Percentiles rank a stretch among this genome's conserved stretches.
Evolutionary conservation across 768 basidiomycete genomes (phyloP).

Genomic region (Nidularia sp.): DNA sequence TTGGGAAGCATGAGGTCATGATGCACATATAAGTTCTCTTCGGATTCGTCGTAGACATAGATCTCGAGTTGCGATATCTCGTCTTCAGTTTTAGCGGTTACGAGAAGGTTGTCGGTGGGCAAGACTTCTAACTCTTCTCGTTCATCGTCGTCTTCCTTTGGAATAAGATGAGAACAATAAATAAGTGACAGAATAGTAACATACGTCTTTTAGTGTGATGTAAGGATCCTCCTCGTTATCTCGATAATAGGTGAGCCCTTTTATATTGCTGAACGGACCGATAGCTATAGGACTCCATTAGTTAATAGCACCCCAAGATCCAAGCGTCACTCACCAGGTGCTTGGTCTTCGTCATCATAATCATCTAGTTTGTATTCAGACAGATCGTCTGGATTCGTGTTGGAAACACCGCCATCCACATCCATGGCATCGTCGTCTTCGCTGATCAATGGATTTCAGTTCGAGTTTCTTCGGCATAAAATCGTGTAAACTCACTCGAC

Average conservation of each 20-base stretch:
- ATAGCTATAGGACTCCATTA: conserved; percentile 29
- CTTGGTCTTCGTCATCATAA: conserved; percentile 77
- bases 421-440: conserved; percentile 39
- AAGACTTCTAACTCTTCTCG: conserved; percentile 85
- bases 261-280: conserved; percentile 93
- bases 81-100: conserved; percentile 93
- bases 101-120: conserved; percentile 89
- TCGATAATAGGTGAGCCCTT: conserved; percentile 88
- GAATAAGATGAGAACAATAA: conserved; percentile 8
- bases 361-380: conserved; percentile 86
- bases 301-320: neutral
- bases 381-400: conserved; percentile 57
- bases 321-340: conserved; percentile 21
- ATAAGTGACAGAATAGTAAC: conserved; percentile 11
- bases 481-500: conserved; percentile 79
- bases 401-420: conserved; percentile 57
- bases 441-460: too few species aligned
- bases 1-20: conserved; percentile 98
- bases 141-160: conserved; percentile 72
- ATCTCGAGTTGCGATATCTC: conserved; percentile 94
- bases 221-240: conserved; percentile 95
- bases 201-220: conserved; percentile 90
- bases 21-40: conserved; percentile 92
- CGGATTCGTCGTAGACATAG: conserved; percentile 90
- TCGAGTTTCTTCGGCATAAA: too few species aligned